phyloP scores from a whole-genome alignment of 2,329 filamentous ascomycete genomes.

The Dactylellina sp. region DNA sequence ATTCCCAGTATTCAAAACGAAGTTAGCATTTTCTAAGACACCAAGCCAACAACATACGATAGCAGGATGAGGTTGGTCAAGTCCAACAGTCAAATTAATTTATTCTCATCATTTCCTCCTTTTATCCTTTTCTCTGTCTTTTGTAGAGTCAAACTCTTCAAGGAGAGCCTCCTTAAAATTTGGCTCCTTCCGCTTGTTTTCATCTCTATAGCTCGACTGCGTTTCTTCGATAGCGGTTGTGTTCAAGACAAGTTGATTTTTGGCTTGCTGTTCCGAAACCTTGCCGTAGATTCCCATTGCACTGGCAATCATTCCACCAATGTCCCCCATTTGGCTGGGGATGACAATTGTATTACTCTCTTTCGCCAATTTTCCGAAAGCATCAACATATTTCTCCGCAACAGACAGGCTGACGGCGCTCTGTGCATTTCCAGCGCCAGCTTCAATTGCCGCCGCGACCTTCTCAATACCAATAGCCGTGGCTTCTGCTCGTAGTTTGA shows the following conservation, averaged over 20 bases:
- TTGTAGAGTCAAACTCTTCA: constrained; percentile 52
- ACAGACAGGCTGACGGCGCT: constrained; percentile 86
- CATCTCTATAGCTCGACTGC: constrained; percentile 62
- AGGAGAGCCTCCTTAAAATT: constrained; percentile 60
- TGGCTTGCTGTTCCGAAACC: constrained; percentile 82
- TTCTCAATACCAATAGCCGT: constrained; percentile 90
- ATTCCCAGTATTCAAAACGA: no score
- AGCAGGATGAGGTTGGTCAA: constrained; percentile 29
- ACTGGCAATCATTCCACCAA: constrained; percentile 95
- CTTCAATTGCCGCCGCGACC: constrained; percentile 79
- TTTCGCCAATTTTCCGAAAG: constrained; percentile 90
- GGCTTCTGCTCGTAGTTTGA: constrained; percentile 83
- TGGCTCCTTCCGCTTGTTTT: constrained; percentile 55
- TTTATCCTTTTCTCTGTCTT: constrained; percentile 57
- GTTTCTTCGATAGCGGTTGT: constrained; percentile 68
- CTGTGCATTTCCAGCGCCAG: constrained; percentile 80
- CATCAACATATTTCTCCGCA: constrained; percentile 97
- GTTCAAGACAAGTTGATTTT: constrained; percentile 64
- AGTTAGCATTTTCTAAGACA: no score
- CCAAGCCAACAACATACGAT: not conserved
- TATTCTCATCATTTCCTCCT: constrained; percentile 43
- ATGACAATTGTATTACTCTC: constrained; percentile 96
- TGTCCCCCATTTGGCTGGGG: constrained; percentile 95
- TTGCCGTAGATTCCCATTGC: constrained; percentile 96
- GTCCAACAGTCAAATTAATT: constrained; percentile 16